These are phyloP conservation scores for Penicillium nordicum DNA, from an alignment of 2,329 filamentous ascomycete species.

Conservation along the genomic window DNA sequence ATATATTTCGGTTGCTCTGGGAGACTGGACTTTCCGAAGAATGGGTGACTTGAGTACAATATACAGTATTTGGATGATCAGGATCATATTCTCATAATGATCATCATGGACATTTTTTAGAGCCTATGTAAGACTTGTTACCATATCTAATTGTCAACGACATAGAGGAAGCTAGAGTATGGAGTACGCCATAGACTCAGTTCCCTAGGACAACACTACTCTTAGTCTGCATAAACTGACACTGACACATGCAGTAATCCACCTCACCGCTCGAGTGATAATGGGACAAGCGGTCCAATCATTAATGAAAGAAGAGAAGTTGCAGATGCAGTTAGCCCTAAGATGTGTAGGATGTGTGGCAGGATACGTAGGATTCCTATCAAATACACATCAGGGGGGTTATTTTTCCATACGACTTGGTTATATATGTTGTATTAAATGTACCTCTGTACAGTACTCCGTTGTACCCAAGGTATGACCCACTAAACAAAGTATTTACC, in stretches of 20 bases:
- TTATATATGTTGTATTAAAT: too few species aligned
- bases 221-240: not conserved
- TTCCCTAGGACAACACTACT: not conserved
- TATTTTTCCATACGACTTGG: too few species aligned
- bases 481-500: slow-evolving; percentile 6
- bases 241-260: slow-evolving; percentile 1
- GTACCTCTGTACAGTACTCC: too few species aligned
- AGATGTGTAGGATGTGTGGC: not conserved
- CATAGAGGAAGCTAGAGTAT: not conserved
- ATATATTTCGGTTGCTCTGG: not conserved
- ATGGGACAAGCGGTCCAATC: not conserved
- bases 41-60: not conserved
- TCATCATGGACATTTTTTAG: not conserved
- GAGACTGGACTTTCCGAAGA: not conserved
- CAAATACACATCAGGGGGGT: not conserved
- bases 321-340: not conserved
- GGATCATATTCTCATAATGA: not conserved
- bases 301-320: not conserved
- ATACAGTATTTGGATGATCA: not conserved
- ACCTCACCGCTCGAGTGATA: not conserved
- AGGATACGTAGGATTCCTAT: not conserved
- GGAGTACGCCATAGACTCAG: not conserved
- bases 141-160: not conserved
- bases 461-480: not conserved
- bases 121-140: not conserved